Conservation (phyloP, 2,329 filamentous ascomycete species). For the Verticillium tricorpus region DNA sequence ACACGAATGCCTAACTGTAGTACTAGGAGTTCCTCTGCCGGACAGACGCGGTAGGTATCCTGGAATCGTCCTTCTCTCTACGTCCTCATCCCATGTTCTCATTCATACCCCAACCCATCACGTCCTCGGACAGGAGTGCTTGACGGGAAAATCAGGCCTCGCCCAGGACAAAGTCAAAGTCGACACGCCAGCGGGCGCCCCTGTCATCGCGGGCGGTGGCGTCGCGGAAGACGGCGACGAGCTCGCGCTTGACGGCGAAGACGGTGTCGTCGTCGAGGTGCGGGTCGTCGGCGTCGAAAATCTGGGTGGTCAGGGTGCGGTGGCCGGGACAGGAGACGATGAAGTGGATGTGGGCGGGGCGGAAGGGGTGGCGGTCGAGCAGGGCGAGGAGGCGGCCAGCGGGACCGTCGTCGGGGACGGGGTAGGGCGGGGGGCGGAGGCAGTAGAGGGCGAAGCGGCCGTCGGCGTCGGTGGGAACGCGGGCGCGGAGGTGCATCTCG, state of each 20-base stretch:
- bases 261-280: slow-evolving; percentile 40
- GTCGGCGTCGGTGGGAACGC: slow-evolving; percentile 61
- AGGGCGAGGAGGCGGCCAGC: slow-evolving; percentile 21
- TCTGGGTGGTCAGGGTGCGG: slow-evolving; percentile 60
- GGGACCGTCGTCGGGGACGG: slow-evolving; percentile 28
- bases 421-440: slow-evolving; percentile 54
- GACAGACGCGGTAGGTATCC: too few species aligned
- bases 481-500: slow-evolving; percentile 70
- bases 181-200: slow-evolving; percentile 17
- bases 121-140: background rate
- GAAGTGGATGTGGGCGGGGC: slow-evolving; percentile 28
- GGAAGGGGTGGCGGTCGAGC: slow-evolving; percentile 25
- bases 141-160: background rate
- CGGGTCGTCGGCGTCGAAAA: slow-evolving; percentile 55
- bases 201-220: slow-evolving; percentile 11
- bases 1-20: too few species aligned
- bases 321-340: slow-evolving; percentile 45
- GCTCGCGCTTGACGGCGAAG: slow-evolving; percentile 29
- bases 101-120: too few species aligned
- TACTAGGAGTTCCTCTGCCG: too few species aligned
- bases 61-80: too few species aligned
- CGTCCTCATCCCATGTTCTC: too few species aligned
- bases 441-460: slow-evolving; percentile 62
- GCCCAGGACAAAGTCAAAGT: slow-evolving; percentile 18
- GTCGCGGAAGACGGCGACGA: slow-evolving; percentile 20